Evolutionary conservation across 1,284 basidiomycete species (phyloP).

Genomic region (Polyporus tsugae): DNA sequence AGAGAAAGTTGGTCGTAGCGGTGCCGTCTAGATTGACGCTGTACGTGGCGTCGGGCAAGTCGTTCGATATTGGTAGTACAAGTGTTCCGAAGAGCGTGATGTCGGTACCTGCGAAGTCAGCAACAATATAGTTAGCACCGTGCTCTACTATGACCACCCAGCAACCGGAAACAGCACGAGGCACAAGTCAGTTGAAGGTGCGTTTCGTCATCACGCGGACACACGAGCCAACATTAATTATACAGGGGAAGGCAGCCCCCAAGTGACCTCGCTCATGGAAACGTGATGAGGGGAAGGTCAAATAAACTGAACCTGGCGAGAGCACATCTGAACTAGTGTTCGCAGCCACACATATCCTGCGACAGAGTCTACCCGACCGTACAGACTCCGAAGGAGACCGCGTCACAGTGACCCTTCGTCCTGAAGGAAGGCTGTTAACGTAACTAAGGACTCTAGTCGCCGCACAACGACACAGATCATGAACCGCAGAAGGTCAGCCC

Average conservation of each 20-base stretch:
- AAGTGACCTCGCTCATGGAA: background rate
- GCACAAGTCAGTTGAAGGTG: background rate
- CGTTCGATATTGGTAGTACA: conserved; percentile 19
- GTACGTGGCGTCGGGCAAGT: conserved; percentile 34
- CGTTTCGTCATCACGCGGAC: background rate
- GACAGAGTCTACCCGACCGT: background rate
- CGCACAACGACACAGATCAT: background rate
- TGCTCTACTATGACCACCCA: background rate
- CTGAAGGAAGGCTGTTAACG: background rate
- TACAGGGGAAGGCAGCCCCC: background rate
- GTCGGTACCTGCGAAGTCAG: conserved; percentile 39
- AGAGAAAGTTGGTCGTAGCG: conserved; percentile 41
- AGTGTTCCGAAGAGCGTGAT: conserved; percentile 41
- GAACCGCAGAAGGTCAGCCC: background rate
- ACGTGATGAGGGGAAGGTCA: background rate
- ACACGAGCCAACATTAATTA: background rate
- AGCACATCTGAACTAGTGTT: background rate
- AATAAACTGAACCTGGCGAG: background rate
- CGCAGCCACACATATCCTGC: background rate
- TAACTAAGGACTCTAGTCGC: background rate
- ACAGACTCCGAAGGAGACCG: background rate
- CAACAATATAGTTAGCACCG: background rate
- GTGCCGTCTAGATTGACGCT: conserved; percentile 40
- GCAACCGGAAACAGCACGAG: background rate
- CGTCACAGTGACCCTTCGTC: background rate